Evolutionary conservation across 2,329 filamentous ascomycete species (phyloP), one percentile per base, ranked within the genome.

Genomic region (Pseudogymnoascus sp.): DNA sequence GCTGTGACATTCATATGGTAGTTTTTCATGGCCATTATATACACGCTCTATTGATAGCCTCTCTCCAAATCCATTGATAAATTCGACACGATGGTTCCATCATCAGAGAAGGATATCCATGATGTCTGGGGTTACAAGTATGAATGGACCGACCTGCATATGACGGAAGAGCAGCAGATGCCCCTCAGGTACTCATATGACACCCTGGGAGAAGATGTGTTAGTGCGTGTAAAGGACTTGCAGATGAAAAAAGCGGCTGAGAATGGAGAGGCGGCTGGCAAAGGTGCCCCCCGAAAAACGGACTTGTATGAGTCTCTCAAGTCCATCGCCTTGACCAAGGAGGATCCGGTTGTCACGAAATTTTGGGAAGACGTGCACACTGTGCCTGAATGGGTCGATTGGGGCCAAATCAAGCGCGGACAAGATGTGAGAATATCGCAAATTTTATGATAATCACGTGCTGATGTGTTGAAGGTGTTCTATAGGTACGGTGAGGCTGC

Each of bases 161-260:
- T 83, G 18, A 83, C 81, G 1, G 74, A 78, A 7, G 80, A 86
- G 61, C 78, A 89, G 69, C 75, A 85, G 25, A 73, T 80, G 50
- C 82, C 82, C 1, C 71, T 88, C 66, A 85, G 85, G 59, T 80
- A 83, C 63, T 82, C 82, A 1, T 91, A 89, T 70, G 89, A 92
- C 71, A 79, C 78, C 8, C 76, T 90, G 1, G 87, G 81, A 38
- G 84, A 89, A 65, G 80, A 88, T 64, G 88, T 53, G 46, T 31
- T 53, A 53, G 23, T 8, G 46, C 46, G 25, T 31, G 46, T 53
- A 16, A 53, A 53, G 23, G 25, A 28, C 14, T 11, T 53, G 25
- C 46, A 53, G 46, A 53, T 53, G 46, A 53, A 18, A 53, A 53
- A 53, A n/a, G 46, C 46, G 46, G 46, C 25, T 5, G 46, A 53